Conservation (phyloP, 1,139 yeast genomes). For the Lodderomyces pseudojiufengensis region DNA sequence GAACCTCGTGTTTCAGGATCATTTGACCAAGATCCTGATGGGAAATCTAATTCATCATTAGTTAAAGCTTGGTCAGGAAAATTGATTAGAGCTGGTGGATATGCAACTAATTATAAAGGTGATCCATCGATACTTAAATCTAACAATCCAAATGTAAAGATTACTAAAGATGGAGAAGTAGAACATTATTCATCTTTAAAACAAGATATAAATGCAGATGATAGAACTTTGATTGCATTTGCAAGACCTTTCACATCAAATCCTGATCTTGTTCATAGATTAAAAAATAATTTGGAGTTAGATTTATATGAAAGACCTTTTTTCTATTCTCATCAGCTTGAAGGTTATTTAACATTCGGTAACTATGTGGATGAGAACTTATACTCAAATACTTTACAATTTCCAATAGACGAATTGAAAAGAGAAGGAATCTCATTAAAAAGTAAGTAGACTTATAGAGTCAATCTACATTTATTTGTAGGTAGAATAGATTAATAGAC, state of each 20-base stretch:
- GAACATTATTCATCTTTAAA: slow-evolving; percentile 12
- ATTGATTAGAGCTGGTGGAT: slow-evolving; percentile 16
- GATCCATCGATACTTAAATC: slow-evolving; percentile 16
- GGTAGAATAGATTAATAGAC: too few relatives aligned
- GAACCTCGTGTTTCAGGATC: slow-evolving; percentile 21
- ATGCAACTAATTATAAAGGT: slow-evolving; percentile 16
- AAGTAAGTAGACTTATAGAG: not conserved
- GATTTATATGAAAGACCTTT: slow-evolving; percentile 20
- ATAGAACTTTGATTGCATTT: slow-evolving; percentile 39
- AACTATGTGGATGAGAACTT: slow-evolving; percentile 11
- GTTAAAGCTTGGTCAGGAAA: slow-evolving; percentile 13
- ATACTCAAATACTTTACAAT: slow-evolving; percentile 7
- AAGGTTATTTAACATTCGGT: slow-evolving; percentile 21
- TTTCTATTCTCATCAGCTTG: slow-evolving; percentile 19
- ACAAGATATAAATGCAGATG: slow-evolving; percentile 18
- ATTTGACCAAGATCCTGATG: slow-evolving; percentile 16
- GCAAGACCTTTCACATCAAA: slow-evolving; percentile 47
- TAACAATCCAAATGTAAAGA: slow-evolving; percentile 10
- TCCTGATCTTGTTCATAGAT: slow-evolving; percentile 43
- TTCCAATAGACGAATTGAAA: slow-evolving; percentile 8
- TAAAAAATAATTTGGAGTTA: slow-evolving; percentile 19
- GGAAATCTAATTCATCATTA: slow-evolving; percentile 17
- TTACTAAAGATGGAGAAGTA: slow-evolving; percentile 13
- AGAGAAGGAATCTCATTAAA: slow-evolving; percentile 9
- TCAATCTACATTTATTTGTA: too few relatives aligned